Evolutionary conservation across 345 rosid genomes (phyloP).

Genomic region (Sonneratia alba): DNA sequence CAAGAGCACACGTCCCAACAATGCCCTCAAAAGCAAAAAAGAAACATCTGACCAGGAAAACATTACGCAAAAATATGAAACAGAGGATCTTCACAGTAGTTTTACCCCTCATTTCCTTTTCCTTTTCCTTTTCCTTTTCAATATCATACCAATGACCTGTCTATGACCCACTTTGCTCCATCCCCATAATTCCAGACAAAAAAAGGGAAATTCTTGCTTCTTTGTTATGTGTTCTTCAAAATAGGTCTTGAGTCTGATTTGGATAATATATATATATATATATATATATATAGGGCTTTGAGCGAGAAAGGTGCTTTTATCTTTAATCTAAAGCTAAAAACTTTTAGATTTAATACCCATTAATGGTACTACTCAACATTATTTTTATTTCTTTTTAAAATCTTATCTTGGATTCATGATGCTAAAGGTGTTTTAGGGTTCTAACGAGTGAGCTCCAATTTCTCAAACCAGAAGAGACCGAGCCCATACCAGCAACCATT

Average conservation of each 20-base stretch:
- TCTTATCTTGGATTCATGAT: no score
- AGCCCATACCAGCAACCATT: no score
- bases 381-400: no score
- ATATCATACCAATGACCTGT: background rate
- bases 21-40: constrained; percentile 5
- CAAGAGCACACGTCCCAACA: constrained; percentile 7
- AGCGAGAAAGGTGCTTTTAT: no score
- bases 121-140: background rate
- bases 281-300: no score
- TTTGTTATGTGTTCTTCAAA: background rate
- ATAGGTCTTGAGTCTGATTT: background rate
- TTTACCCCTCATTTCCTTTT: background rate
- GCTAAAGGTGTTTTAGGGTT: no score
- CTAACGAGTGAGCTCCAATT: no score
- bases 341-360: no score
- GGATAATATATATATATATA: no score
- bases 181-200: background rate
- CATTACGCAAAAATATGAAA: background rate
- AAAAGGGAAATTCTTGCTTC: background rate
- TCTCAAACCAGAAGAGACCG: no score
- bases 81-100: constrained; percentile 7
- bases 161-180: background rate
- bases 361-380: no score
- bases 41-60: background rate
- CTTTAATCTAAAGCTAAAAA: no score